Evolutionary conservation across 2,329 filamentous ascomycete species (phyloP).

Genomic region (Botryotinia narcissicola): DNA sequence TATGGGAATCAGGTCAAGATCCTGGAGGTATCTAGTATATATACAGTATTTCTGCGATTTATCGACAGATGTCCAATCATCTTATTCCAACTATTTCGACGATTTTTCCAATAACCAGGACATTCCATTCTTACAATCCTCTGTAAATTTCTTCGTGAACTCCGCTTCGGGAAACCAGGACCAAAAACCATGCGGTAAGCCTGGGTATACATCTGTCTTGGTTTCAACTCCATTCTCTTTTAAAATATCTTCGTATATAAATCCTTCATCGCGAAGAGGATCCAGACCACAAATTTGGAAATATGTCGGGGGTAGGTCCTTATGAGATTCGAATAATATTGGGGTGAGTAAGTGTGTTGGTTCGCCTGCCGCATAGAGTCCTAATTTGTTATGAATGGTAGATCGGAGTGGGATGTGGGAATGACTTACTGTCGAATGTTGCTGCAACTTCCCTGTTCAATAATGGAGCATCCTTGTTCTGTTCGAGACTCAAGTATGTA

Average conservation of each 20-base stretch:
- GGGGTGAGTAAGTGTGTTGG: conserved; percentile 38
- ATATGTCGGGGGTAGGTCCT: conserved; percentile 46
- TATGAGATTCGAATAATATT: conserved; percentile 38
- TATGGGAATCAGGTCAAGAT: background rate
- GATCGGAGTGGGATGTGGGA: too few relatives aligned
- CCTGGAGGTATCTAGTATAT: background rate
- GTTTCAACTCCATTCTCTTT: conserved; percentile 41
- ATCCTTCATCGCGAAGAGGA: conserved; percentile 50
- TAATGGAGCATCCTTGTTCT: conserved; percentile 43
- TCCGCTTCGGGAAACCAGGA: conserved; percentile 32
- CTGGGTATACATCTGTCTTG: conserved; percentile 37
- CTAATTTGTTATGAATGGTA: background rate
- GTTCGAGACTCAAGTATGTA: conserved; percentile 42
- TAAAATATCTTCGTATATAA: conserved; percentile 52
- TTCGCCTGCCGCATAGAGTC: background rate
- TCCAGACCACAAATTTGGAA: conserved; percentile 52
- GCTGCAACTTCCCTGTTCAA: conserved; percentile 36
- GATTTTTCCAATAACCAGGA: background rate
- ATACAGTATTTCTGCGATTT: background rate
- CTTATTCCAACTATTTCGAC: background rate
- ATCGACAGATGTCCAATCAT: background rate
- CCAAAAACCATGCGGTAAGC: conserved; percentile 39
- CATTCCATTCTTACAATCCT: conserved; percentile 7
- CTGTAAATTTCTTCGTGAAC: conserved; percentile 23
- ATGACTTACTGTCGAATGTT: conserved; percentile 32